Base-by-base conservation (phyloP, 2,329 filamentous ascomycete species). In the Pestalotiopsis sp. region DNA sequence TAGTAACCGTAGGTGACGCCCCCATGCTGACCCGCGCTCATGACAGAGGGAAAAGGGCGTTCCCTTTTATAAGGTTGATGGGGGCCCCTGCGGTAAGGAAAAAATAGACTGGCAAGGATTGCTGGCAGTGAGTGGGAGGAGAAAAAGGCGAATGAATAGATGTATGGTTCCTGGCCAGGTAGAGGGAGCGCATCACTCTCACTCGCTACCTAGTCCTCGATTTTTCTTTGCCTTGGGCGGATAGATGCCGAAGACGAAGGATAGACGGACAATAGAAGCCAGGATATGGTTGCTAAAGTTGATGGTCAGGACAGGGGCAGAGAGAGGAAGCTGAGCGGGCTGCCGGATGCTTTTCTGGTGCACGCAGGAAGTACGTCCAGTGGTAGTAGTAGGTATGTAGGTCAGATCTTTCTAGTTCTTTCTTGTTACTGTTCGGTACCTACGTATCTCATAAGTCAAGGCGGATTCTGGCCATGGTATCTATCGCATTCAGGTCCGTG, bases 21-120 rank as follows among this genome's bases (percentile, higher is more conserved):
- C n/a, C 58, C 58, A 61, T 61, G 20, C 6, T 66, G 64, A 44
- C 20, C n/a, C 17, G 52, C 20, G 30, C 26, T 55, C 52, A 66
- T 66, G 44, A 35, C 56, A 58, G 17, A 26, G 56, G 22, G 22
- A 26, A 26, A 35, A 26, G 56, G 20, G 26, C 20, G 56, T 52
- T 17, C 44, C 44, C 44, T 52, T 35, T 52, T 52, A 52, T 52
- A 52, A 9, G 20, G 44, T 35, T 17, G 56, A 58, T n/a, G 56
- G 17, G 56, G 56, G 26, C 20, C 22, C 11, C 52, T 58, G 56
- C 56, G 24, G 56, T 52, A 35, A 9, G 30, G 30, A 9, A 35
- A 35, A 35, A 35, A 35, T 35, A 35, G 30, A 35, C 30, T 35
- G 30, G 30, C 30, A 35, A 35, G 30, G 30, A 35, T 35, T 35